phyloP scores from a whole-genome alignment of 2,329 filamentous ascomycete species.

The Plenodomus lindquistii region DNA sequence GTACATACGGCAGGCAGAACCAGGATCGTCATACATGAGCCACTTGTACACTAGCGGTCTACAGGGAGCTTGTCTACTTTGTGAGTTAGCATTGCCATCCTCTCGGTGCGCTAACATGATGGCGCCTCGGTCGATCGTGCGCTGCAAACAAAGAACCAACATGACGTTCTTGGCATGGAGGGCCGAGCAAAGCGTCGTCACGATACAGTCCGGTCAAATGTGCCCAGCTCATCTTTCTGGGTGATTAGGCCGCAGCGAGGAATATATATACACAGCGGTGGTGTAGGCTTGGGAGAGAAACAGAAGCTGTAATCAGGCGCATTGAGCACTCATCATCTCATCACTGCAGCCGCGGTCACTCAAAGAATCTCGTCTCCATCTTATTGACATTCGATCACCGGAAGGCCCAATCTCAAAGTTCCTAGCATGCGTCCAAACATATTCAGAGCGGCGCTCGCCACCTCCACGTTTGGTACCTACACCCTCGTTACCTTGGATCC shows the following conservation, averaged over 20 bases:
- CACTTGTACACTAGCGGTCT: neutral
- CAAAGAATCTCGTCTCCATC: neutral
- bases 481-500: neutral
- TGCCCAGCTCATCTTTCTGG: neutral
- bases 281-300: neutral
- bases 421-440: neutral
- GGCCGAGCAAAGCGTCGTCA: slow-evolving; percentile 1
- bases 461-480: neutral
- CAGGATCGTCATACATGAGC: neutral
- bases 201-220: neutral
- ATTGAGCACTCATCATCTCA: neutral
- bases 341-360: neutral
- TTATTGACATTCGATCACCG: neutral
- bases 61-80: neutral
- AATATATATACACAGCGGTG: neutral
- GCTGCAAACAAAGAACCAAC: neutral
- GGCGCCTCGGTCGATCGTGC: neutral
- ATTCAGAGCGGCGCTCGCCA: neutral
- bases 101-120: neutral
- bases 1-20: neutral
- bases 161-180: neutral
- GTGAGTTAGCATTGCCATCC: neutral
- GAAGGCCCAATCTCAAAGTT: neutral
- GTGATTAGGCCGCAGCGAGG: neutral
- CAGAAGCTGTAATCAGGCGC: neutral